These are phyloP conservation scores for Taphrina populina DNA, from an alignment of 1,139 yeast genomes.

Conservation along the genomic window DNA sequence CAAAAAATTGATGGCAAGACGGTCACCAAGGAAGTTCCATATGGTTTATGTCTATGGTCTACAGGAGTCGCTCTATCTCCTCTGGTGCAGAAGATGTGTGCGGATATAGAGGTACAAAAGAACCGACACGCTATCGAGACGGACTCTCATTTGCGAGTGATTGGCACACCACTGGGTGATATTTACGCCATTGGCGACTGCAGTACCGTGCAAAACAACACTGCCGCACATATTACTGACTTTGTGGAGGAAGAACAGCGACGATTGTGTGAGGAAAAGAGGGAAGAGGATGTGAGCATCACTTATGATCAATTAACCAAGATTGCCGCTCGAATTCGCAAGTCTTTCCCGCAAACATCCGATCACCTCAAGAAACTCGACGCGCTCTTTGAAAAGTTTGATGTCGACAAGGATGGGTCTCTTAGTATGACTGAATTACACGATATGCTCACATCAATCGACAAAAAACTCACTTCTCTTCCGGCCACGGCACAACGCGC, in stretches of 20 bases:
- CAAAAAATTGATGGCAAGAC: conserved; percentile 51
- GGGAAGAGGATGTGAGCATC: conserved; percentile 47
- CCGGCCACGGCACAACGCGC: conserved; percentile 73
- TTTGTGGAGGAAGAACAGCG: conserved; percentile 41
- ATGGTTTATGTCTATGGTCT: conserved; percentile 65
- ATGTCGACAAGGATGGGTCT: conserved; percentile 51
- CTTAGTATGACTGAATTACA: conserved; percentile 54
- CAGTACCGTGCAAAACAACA: conserved; percentile 58
- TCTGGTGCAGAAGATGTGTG: conserved; percentile 53
- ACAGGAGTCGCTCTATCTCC: conserved; percentile 66
- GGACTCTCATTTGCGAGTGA: conserved; percentile 61
- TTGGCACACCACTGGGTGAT: conserved; percentile 62
- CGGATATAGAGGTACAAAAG: conserved; percentile 51
- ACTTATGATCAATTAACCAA: conserved; percentile 52
- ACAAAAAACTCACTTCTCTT: conserved; percentile 60
- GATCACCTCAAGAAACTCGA: conserved; percentile 56
- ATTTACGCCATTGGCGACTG: conserved; percentile 67
- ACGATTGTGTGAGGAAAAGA: conserved; percentile 50
- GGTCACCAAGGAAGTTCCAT: conserved; percentile 54
- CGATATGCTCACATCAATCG: conserved; percentile 54
- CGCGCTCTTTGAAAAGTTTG: conserved; percentile 55
- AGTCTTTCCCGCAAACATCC: conserved; percentile 58
- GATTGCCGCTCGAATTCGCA: conserved; percentile 51
- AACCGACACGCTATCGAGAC: conserved; percentile 65
- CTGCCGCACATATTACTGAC: conserved; percentile 53